These are phyloP conservation scores for Xylaria sp. DNA, from an alignment of 2,329 filamentous ascomycete species.

Conservation along the genomic window DNA sequence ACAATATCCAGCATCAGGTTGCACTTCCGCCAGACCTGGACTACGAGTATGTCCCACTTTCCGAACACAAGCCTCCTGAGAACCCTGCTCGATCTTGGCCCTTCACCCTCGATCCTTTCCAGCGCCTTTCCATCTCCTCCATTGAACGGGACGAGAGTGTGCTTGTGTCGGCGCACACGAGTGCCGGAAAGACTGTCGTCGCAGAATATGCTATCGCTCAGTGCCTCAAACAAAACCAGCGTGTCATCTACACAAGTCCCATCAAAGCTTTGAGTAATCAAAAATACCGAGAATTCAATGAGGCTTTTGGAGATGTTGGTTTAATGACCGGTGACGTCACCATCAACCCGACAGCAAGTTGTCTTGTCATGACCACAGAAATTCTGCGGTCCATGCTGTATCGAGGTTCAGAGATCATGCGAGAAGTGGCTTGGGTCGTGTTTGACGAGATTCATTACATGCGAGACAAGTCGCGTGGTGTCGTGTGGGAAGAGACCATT, in stretches of 20 bases:
- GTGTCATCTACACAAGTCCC: slow-evolving; percentile 98
- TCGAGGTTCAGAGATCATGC: slow-evolving; percentile 98
- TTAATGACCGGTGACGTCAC: slow-evolving; percentile 99
- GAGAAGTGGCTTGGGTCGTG: slow-evolving; percentile 97
- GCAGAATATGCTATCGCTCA: slow-evolving; percentile 99
- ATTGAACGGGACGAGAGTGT: slow-evolving; percentile 98
- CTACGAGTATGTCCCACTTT: slow-evolving; percentile 95
- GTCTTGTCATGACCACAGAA: slow-evolving; percentile 98
- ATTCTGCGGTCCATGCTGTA: slow-evolving; percentile 99
- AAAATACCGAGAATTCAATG: slow-evolving; percentile 96
- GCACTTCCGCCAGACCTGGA: slow-evolving; percentile 92
- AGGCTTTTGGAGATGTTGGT: slow-evolving; percentile 95
- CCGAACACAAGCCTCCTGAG: slow-evolving; percentile 88
- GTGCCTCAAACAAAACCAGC: slow-evolving; percentile 95
- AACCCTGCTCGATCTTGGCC: slow-evolving; percentile 85
- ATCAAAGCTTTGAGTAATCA: slow-evolving; percentile 99
- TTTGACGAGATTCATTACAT: slow-evolving; percentile 99
- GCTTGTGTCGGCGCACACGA: slow-evolving; percentile 95
- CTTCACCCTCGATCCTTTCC: slow-evolving; percentile 97
- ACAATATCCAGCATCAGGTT: slow-evolving; percentile 99
- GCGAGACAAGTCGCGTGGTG: slow-evolving; percentile 91
- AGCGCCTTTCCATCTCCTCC: slow-evolving; percentile 91
- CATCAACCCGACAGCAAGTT: slow-evolving; percentile 98
- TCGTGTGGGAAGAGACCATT: slow-evolving; percentile 99
- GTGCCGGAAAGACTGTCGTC: slow-evolving; percentile 97